Evolutionary conservation across 805 yeast species (phyloP).

Genomic region (Metschnikowia rubicola): DNA sequence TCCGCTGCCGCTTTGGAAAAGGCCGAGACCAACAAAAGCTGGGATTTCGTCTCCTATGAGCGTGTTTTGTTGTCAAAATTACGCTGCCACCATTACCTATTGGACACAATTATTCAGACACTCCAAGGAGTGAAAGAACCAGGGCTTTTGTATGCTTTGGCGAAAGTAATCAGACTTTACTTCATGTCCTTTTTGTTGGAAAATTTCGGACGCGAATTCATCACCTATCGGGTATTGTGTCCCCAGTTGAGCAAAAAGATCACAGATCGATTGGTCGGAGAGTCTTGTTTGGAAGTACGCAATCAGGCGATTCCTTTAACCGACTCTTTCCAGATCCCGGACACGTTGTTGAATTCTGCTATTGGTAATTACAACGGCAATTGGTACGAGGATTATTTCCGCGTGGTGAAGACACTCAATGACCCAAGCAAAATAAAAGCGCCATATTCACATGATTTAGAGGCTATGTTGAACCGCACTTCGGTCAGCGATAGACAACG

Average conservation of each 20-base stretch:
- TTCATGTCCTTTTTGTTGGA: slow-evolving; percentile 24
- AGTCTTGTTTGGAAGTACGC: slow-evolving; percentile 14
- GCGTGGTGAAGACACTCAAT: slow-evolving; percentile 18
- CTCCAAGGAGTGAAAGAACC: slow-evolving; percentile 23
- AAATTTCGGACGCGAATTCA: slow-evolving; percentile 35
- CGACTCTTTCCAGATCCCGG: slow-evolving; percentile 22
- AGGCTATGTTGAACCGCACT: slow-evolving; percentile 19
- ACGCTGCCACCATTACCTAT: slow-evolving; percentile 41
- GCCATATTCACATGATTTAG: slow-evolving; percentile 17
- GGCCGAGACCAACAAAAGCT: slow-evolving; percentile 26
- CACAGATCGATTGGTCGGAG: slow-evolving; percentile 20
- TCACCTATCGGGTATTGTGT: slow-evolving; percentile 33
- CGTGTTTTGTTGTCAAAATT: slow-evolving; percentile 40
- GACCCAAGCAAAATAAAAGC: slow-evolving; percentile 19
- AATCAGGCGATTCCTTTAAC: slow-evolving; percentile 17
- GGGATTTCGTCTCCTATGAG: slow-evolving; percentile 37
- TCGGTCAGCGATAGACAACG: slow-evolving; percentile 14
- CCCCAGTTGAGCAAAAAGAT: slow-evolving; percentile 28
- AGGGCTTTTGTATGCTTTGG: slow-evolving; percentile 26
- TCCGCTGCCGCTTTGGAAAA: slow-evolving; percentile 28
- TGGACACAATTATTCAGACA: slow-evolving; percentile 27
- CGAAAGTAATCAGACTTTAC: slow-evolving; percentile 32
- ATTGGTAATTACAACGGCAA: slow-evolving; percentile 20
- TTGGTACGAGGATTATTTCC: slow-evolving; percentile 20
- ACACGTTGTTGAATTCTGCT: slow-evolving; percentile 18